phyloP scores from a whole-genome alignment of 257 asterid genomes.

The Misopates orontium region DNA sequence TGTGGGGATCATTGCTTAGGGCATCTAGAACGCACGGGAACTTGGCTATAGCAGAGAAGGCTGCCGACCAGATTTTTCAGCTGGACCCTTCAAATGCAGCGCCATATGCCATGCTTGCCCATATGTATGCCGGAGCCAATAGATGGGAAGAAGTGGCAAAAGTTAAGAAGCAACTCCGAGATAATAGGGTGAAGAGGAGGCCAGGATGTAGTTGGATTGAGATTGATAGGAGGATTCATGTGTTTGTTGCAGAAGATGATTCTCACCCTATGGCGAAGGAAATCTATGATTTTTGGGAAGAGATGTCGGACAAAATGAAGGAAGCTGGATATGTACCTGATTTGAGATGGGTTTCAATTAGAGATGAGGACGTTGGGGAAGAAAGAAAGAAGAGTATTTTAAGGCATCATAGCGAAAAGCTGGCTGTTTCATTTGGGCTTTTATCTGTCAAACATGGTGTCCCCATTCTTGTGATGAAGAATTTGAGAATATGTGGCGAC shows the following conservation, averaged over 20 bases:
- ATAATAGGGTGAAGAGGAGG: conserved; percentile 47
- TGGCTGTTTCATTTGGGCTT: conserved; percentile 67
- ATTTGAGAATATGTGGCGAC: conserved; percentile 72
- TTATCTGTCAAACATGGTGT: conserved; percentile 36
- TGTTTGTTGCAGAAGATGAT: conserved; percentile 68
- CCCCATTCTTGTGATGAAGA: conserved; percentile 59
- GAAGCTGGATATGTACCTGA: conserved; percentile 54
- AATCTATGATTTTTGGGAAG: conserved; percentile 61
- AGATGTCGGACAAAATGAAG: conserved; percentile 54
- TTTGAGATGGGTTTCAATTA: conserved; percentile 39
- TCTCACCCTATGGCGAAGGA: conserved; percentile 58
- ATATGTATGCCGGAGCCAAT: conserved; percentile 46
- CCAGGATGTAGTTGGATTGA: conserved; percentile 84
- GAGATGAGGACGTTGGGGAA: conserved; percentile 40
- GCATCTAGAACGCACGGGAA: conserved; percentile 63
- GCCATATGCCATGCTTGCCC: conserved; percentile 64
- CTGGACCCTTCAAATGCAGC: conserved; percentile 69
- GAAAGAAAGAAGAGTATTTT: conserved; percentile 43
- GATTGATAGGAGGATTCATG: conserved; percentile 52
- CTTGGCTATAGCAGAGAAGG: conserved; percentile 62
- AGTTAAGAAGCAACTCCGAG: conserved; percentile 49
- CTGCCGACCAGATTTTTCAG: conserved; percentile 55
- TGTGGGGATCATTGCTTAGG: conserved; percentile 70
- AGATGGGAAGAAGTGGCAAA: conserved; percentile 73
- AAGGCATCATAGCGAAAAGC: conserved; percentile 70